These are phyloP conservation scores for Bombardia bombarda DNA, from an alignment of 495 filamentous ascomycete genomes.

Conservation along the genomic window DNA sequence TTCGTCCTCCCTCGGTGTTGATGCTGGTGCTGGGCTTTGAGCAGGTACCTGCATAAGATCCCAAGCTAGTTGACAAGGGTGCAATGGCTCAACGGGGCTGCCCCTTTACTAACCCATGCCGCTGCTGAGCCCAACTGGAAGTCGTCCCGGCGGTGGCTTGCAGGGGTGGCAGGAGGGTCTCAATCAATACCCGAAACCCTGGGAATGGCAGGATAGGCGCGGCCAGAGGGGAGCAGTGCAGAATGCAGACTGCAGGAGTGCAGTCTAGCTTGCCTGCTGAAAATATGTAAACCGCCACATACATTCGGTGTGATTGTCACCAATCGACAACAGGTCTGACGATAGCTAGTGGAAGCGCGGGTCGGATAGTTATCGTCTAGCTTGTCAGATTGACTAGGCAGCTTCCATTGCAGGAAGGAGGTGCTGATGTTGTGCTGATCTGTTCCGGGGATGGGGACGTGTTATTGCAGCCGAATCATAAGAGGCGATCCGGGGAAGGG, in stretches of 20 bases:
- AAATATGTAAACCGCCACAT: no score
- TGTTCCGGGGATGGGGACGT: no score
- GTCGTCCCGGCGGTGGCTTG: constrained; percentile 17
- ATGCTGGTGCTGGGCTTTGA: constrained; percentile 11
- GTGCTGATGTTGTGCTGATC: not conserved
- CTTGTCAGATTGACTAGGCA: not conserved
- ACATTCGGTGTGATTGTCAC: no score
- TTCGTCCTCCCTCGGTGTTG: constrained; percentile 3
- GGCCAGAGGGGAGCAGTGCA: no score
- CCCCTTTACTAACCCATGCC: constrained; percentile 4
- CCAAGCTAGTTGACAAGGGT: constrained; percentile 8
- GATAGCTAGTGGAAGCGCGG: constrained; percentile 10
- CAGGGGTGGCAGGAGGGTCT: constrained; percentile 15
- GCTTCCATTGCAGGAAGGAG: not conserved
- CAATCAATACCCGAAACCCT: constrained; percentile 13
- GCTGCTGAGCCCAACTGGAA: constrained; percentile 28
- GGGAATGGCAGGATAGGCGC: constrained; percentile 4
- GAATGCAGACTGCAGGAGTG: no score
- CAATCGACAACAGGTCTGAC: constrained; percentile 19
- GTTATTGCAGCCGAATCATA: no score
- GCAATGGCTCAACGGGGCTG: not conserved
- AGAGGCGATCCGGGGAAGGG: no score
- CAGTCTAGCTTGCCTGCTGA: no score
- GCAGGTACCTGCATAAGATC: constrained; percentile 18
- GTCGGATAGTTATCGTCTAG: constrained; percentile 4